Evolutionary conservation across 768 basidiomycete genomes (phyloP).

Genomic region (Naganishia friedmannii): DNA sequence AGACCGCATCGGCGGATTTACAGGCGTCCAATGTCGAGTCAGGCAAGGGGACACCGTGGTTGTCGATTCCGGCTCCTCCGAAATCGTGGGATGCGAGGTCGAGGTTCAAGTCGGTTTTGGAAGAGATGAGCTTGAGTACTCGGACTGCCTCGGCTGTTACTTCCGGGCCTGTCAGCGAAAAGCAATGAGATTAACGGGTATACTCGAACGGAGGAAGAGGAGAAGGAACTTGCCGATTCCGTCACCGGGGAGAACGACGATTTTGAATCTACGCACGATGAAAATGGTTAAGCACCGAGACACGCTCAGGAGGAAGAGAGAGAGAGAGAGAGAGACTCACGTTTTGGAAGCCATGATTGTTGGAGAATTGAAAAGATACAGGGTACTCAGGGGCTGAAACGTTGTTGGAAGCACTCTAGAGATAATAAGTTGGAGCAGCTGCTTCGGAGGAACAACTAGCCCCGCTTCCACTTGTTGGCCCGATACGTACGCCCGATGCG

Average conservation of each 20-base stretch:
- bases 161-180: constrained; percentile 67
- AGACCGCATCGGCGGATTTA: constrained; percentile 86
- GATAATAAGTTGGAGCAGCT: too few relatives aligned
- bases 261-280: constrained; percentile 63
- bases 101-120: constrained; percentile 66
- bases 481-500: not conserved
- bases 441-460: too few relatives aligned
- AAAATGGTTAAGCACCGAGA: not conserved
- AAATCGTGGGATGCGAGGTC: constrained; percentile 73
- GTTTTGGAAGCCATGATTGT: constrained; percentile 14
- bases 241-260: constrained; percentile 90
- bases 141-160: constrained; percentile 80
- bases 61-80: constrained; percentile 91
- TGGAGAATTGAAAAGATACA: too few relatives aligned
- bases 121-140: constrained; percentile 71
- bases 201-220: constrained; percentile 4
- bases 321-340: not conserved
- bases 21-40: constrained; percentile 81
- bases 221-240: constrained; percentile 71
- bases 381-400: not conserved
- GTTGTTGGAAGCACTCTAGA: not conserved
- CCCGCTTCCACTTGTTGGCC: not conserved
- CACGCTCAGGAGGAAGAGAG: not conserved
- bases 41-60: constrained; percentile 77
- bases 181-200: not conserved